Base-by-base conservation (phyloP, 116 monocot species). In the Zostera marina region DNA sequence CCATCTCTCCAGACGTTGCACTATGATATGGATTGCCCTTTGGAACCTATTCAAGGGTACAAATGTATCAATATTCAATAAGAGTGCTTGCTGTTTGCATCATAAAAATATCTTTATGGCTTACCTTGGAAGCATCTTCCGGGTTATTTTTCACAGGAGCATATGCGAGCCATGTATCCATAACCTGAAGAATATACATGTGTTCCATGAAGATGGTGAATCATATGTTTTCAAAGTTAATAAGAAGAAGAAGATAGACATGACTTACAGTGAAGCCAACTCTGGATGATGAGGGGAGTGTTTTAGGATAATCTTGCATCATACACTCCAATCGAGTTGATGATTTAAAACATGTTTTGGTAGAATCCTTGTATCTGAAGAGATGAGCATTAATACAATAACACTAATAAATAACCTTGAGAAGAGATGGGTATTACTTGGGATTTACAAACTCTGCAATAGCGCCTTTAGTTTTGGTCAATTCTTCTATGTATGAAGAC, bases 261-360 rank as follows among this genome's bases (percentile, higher is more conserved):
- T n/a, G 16, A 59, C 93, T 74, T 79, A 87, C 93, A 39, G 93
- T 93, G 63, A 93, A 93, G 22, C 93, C 93, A 70, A 93, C 93
- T 38, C 72, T 83, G 47, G 93, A 76, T 54, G 77, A 81, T 43
- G 93, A 79, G 25, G 88, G 68, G n/a, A 93, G 62, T 62, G 93
- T 88, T 73, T 88, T 93, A 52, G 93, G 93, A 74, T 93, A 93
- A 61, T 93, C 93, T 72, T 93, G 93, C 93, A 93, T 93, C 93
- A 93, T 93, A 62, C 93, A 93, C 56, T 93, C 93, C 70, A 93
- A 58, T 19, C 93, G 72, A 64, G 93, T 93, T 23, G 93, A 81
- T 16, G 93, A 88, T 66, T 93, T 93, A 58, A 93, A 93, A 53
- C 88, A 58, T 48, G 84, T 71, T 60, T 88, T 93, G 55, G 39